These are phyloP conservation scores for Jatropha curcas DNA, from an alignment of 345 rosid genomes.

Conservation along the genomic window DNA sequence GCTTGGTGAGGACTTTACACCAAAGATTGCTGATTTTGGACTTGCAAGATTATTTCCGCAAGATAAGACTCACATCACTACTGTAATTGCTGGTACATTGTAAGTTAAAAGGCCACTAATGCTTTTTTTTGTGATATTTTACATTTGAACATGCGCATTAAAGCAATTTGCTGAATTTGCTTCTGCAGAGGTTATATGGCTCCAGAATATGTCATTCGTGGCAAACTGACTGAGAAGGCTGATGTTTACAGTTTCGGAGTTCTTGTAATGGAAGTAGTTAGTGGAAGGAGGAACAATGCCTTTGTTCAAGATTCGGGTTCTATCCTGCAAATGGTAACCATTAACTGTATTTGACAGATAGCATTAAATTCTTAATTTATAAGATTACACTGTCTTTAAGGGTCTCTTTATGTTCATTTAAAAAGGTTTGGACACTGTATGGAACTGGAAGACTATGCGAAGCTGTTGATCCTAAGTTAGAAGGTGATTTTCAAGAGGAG, in stretches of 20 bases:
- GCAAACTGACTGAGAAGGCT: conserved; percentile 77
- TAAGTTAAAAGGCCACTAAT: conserved; percentile 31
- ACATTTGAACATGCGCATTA: not conserved
- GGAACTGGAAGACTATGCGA: conserved; percentile 45
- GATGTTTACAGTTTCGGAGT: conserved; percentile 91
- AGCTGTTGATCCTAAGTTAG: conserved; percentile 61
- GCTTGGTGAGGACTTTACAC: conserved; percentile 61
- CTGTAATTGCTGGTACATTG: conserved; percentile 87
- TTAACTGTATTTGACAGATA: not conserved
- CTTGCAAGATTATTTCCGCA: conserved; percentile 74
- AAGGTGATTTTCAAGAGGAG: conserved; percentile 40
- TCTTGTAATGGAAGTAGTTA: conserved; percentile 63
- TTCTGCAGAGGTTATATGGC: conserved; percentile 85
- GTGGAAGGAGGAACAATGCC: conserved; percentile 55
- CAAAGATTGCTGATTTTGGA: conserved; percentile 94
- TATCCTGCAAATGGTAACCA: conserved; percentile 56
- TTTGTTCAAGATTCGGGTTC: conserved; percentile 43
- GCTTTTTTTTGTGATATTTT: not conserved
- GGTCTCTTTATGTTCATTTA: not conserved
- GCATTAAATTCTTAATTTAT: not conserved
- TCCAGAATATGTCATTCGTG: conserved; percentile 76
- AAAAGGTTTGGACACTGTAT: conserved; percentile 64
- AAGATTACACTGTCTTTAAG: not conserved
- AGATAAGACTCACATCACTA: conserved; percentile 67
- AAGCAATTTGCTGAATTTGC: not conserved